phyloP scores from a whole-genome alignment of 192 early-diverging fungal species.

The Lunasporangiospora selenospora region DNA sequence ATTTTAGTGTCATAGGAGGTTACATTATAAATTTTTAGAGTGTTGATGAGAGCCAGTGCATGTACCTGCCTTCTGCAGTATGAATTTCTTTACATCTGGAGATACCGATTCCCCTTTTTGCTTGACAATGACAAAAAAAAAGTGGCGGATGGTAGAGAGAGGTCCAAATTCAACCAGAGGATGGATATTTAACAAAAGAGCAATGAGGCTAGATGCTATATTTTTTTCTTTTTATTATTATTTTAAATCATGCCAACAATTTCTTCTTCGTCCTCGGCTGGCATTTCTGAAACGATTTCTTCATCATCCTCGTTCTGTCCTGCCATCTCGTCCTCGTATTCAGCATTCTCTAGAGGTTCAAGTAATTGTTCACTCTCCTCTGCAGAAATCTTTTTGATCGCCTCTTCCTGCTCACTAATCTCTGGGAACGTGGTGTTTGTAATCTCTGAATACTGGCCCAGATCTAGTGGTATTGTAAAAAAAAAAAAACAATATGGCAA shows the following conservation, averaged over 20 bases:
- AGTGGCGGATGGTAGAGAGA: too few relatives aligned
- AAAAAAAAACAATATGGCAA: too few relatives aligned
- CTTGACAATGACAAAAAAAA: too few relatives aligned
- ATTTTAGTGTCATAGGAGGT: too few relatives aligned
- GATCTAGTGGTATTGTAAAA: constrained; percentile 14
- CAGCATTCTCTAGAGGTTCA: constrained; percentile 13
- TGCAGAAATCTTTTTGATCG: constrained; percentile 16
- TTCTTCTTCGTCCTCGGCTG: constrained; percentile 31
- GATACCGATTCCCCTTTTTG: too few relatives aligned
- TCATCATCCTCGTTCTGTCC: constrained; percentile 3
- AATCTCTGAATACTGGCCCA: constrained; percentile 29
- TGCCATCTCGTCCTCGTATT: constrained; percentile 2
- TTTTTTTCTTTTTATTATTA: not conserved
- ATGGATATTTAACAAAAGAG: too few relatives aligned
- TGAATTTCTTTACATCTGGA: too few relatives aligned
- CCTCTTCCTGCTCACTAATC: constrained; percentile 3
- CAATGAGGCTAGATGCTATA: too few relatives aligned
- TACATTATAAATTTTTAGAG: too few relatives aligned
- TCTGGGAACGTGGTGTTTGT: constrained; percentile 24
- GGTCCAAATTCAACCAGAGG: too few relatives aligned
- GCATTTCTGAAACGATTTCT: constrained; percentile 6
- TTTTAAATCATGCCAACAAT: constrained; percentile 16
- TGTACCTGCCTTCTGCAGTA: too few relatives aligned
- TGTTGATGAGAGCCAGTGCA: too few relatives aligned
- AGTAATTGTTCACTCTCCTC: constrained; percentile 9